Evolutionary conservation across 495 filamentous ascomycete genomes (phyloP), one percentile per base, ranked within the genome.

Genomic region (Talaromyces adpressus): DNA sequence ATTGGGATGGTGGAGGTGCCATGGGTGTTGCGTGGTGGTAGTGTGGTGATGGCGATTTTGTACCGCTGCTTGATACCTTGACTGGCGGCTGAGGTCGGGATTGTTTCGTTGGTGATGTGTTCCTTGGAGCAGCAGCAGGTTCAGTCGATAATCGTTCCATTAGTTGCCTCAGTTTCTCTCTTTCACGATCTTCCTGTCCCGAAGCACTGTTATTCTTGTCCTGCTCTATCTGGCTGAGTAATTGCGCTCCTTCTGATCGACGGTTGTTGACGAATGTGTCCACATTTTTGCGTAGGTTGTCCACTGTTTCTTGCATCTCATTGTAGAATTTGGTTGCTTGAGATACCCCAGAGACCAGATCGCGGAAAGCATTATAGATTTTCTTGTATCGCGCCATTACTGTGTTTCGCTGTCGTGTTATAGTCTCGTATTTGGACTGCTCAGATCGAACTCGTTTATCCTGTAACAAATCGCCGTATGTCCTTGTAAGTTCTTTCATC

Each of bases 101-200:
- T 68, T 69, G 67, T 60, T 75, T 72, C 25, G 75, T 72, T 20
- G 74, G 73, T 36, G 80, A 73, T 18, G 75, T 71, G 22, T 25
- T 56, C 5, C 52, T 25, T 29, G 79, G 76, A 0, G 82, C 71
- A 53, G 71, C 65, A 29, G 79, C 79, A 9, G 83, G 81, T 62
- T 92, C 89, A 72, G 93, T 88, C 14, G 93, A 91, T 80, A 98
- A 91, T 62, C 94, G 88, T 70, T 97, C 94, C 94, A 98, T 98
- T 58, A 98, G 77, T 57, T 90, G 89, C 62, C 89, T 84, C 54
- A 98, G 73, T 64, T 93, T 86, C 71, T 93, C 91, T 53, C 92
- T 87, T 71, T 98, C 93, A 34, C 85, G 77, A 63, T 96, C 91
- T 53, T 91, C 92, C 66, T 95, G 90, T 9, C 85, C 84, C 39